Base-by-base conservation (phyloP, 768 basidiomycete species). In the Calvatia gigantea region DNA sequence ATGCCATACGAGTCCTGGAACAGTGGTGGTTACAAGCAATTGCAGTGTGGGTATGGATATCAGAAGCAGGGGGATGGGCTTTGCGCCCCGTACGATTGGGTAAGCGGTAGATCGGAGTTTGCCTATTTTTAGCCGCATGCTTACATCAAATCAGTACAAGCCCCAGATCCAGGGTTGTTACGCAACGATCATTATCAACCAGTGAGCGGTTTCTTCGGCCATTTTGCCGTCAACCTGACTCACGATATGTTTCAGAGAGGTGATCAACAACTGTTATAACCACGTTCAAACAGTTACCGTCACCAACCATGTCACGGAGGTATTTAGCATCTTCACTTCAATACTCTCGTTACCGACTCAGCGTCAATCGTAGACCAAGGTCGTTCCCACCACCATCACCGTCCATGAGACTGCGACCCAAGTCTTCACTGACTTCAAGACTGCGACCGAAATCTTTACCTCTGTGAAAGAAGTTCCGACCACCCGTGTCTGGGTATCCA, bases 21-120 rank as follows among this genome's bases (percentile, higher is more conserved):
- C 67, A 63, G 64, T 31, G 87, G 86, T 54, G 87, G 87, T 25
- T 90, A 89, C 70, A 74, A 75, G 66, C 78, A 75, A 66, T 69
- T 89, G 67, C 69, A 77, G 60, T 90, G 87, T 65, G 87, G 87
- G 48, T 90, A 90, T 65, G 87, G 87, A 23, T 84, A 84, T 63
- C 62, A 68, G 45, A 86, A 85, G 70, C 68, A 66, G 53, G 70
- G 66, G 8, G 78, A 85, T 65, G 85, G 84, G 31, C 74, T 72
- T 45, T 89, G 87, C 67, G 57, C 68, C 19, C 61, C 72, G 23
- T 66, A 81, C 65, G 76, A 77, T 50, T 89, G 87, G 87, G 86
- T 87, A 62, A 58, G 78, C 66, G 29, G 51, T 42, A 7, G 45
- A 47, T 39, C 52, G 23, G 38, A 5, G 43, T 9, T 17, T 37